Conservation (phyloP, 768 basidiomycete species). For the Coprinopsis sp. region DNA sequence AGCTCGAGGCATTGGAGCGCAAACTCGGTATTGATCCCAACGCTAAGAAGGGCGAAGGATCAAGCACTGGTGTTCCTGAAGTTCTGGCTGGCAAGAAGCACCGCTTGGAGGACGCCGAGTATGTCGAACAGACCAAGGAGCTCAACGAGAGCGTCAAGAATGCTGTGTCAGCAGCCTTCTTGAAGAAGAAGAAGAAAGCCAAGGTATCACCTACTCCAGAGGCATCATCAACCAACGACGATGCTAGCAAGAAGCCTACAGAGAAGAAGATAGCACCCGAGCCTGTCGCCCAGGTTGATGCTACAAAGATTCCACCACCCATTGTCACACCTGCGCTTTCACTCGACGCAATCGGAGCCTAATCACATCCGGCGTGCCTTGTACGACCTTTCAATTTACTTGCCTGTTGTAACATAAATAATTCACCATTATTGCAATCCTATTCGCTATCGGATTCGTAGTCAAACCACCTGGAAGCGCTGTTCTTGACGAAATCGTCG, state of each 20-base stretch:
- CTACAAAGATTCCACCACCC: background rate
- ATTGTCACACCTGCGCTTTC: background rate
- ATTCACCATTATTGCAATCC: too few relatives aligned
- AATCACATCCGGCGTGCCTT: background rate
- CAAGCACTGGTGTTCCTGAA: conserved; percentile 32
- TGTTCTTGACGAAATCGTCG: conserved; percentile 71
- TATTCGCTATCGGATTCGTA: conserved; percentile 26
- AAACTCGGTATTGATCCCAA: conserved; percentile 65
- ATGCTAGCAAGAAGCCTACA: background rate
- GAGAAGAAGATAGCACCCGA: background rate
- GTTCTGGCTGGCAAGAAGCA: conserved; percentile 73
- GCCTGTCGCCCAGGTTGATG: background rate
- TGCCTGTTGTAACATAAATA: background rate
- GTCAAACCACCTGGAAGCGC: conserved; percentile 76
- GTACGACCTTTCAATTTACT: background rate
- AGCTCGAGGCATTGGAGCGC: conserved; percentile 80
- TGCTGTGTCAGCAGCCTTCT: conserved; percentile 67
- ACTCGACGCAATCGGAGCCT: background rate
- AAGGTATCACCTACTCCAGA: background rate
- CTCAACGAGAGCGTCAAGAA: conserved; percentile 88
- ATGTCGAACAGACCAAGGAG: conserved; percentile 85
- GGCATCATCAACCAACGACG: background rate
- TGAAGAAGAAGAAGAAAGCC: conserved; percentile 20
- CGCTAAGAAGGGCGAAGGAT: conserved; percentile 17
- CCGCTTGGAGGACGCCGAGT: conserved; percentile 88